Base-by-base conservation (phyloP, 805 yeast genomes). In the Suhomyces sp. region DNA sequence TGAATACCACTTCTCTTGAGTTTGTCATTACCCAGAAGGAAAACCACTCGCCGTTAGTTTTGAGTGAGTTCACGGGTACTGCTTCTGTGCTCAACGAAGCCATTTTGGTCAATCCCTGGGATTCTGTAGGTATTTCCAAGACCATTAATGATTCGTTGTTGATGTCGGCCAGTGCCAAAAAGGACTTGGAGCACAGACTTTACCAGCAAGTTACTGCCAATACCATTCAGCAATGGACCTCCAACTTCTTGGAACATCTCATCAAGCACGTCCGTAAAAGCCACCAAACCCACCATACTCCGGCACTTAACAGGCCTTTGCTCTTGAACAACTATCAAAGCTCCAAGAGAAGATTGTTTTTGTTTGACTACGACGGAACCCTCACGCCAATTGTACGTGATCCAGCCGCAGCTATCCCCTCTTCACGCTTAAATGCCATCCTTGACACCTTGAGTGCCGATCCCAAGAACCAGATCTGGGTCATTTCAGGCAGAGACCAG, bases 381-480 rank as follows among this genome's bases (percentile, higher is more conserved):
- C 76, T 94, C 59, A 90, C 99, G 0, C 98, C 98, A 12, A 94
- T 94, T 63, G 99, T 94, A 3, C 81, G 84, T 39, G 98, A 94
- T 60, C 99, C 99, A 1, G 90, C 93, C n/a, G 97, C 98, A 0
- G 99, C 99, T 0, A 87, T 94, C 41, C 99, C 99, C 2, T 84
- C 96, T 0, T 84, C 85, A 3, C 78, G 86, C 58, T 75, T 94
- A 44, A 76, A 82, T 49, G 68, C 75, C 7, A 81, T 87, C 10
- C 68, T 94, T 53, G 75, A 79, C 24, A 72, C 76, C 27, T 75
- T 94, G 49, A 76, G 86, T 2, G 75, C 76, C 12, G 98, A 93
- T 66, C 90, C 93, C 6, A 77, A 77, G 54, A 94, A 94, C 70
- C 86, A 84, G 65, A 85, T 94, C 43, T 94, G 99, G 99, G 83